A percentile compares a stretch with the other conserved stretches of the same genome.
Conservation (phyloP, 139 green algal species). For the Chlorella vulgaris region DNA sequence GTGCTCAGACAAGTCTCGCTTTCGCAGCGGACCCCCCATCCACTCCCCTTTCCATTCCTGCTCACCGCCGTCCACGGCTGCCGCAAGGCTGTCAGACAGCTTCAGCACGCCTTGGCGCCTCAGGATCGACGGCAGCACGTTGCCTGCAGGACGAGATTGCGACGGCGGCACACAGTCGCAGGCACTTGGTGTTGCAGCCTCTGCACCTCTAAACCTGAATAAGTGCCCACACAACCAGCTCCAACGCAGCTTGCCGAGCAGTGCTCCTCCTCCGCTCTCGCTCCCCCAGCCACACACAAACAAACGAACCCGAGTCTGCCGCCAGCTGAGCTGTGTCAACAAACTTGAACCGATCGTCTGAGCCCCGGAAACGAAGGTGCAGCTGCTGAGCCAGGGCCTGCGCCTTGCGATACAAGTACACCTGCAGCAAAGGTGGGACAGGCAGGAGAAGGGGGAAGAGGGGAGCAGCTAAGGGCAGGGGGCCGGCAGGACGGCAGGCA, state of each 20-base stretch:
- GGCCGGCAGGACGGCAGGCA: too few relatives aligned
- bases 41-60: too few relatives aligned
- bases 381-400: constrained; percentile 50
- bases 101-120: constrained; percentile 36
- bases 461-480: not conserved
- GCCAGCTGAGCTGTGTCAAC: constrained; percentile 40
- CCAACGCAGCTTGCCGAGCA: too few relatives aligned
- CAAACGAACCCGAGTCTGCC: constrained; percentile 43
- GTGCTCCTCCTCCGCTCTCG: too few relatives aligned
- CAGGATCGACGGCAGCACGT: constrained; percentile 31
- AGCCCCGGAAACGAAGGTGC: constrained; percentile 38
- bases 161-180: not conserved
- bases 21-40: too few relatives aligned
- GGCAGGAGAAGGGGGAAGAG: not conserved
- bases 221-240: too few relatives aligned
- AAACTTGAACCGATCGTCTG: constrained; percentile 48
- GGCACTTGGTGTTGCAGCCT: not conserved
- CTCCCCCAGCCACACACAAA: not conserved
- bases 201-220: too few relatives aligned
- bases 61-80: constrained; percentile 10
- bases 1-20: too few relatives aligned
- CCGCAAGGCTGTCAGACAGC: constrained; percentile 23
- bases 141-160: constrained; percentile 5
- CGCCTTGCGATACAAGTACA: constrained; percentile 55
- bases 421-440: constrained; percentile 3